A percentile compares a stretch with the other conserved stretches of the same genome.
phyloP scores from a whole-genome alignment of 495 filamentous ascomycete species.

The Xylona heveae region DNA sequence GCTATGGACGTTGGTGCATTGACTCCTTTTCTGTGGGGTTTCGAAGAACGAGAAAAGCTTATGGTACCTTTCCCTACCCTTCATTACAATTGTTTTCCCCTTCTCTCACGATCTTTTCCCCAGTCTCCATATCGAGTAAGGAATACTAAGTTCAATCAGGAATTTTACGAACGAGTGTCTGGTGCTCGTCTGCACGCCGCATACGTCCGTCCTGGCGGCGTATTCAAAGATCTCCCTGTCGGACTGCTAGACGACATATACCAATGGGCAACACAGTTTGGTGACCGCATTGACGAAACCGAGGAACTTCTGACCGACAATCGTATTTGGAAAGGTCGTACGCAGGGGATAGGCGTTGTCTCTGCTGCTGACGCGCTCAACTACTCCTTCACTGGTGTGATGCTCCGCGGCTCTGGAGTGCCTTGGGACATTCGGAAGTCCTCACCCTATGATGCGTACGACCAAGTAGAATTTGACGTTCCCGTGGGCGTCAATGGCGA shows the following conservation, averaged over 20 bases:
- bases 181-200: constrained; percentile 95
- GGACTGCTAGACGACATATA: constrained; percentile 98
- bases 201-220: constrained; percentile 94
- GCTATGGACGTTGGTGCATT: constrained; percentile 99
- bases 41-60: constrained; percentile 98
- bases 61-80: constrained; percentile 45
- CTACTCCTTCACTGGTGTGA: constrained; percentile 89
- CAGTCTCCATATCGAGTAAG: constrained; percentile 10
- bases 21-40: constrained; percentile 98
- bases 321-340: constrained; percentile 92
- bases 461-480: constrained; percentile 93
- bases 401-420: constrained; percentile 94
- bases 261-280: constrained; percentile 99
- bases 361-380: constrained; percentile 82
- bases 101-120: constrained; percentile 1
- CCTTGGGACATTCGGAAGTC: constrained; percentile 95
- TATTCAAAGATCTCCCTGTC: constrained; percentile 82
- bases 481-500: constrained; percentile 93
- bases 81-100: no score
- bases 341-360: constrained; percentile 80
- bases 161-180: constrained; percentile 99
- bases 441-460: constrained; percentile 93
- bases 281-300: constrained; percentile 97
- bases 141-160: constrained; percentile 27
- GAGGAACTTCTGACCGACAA: constrained; percentile 98